These are phyloP conservation scores for Turnera subulata DNA, from an alignment of 345 rosid genomes.

Conservation along the genomic window DNA sequence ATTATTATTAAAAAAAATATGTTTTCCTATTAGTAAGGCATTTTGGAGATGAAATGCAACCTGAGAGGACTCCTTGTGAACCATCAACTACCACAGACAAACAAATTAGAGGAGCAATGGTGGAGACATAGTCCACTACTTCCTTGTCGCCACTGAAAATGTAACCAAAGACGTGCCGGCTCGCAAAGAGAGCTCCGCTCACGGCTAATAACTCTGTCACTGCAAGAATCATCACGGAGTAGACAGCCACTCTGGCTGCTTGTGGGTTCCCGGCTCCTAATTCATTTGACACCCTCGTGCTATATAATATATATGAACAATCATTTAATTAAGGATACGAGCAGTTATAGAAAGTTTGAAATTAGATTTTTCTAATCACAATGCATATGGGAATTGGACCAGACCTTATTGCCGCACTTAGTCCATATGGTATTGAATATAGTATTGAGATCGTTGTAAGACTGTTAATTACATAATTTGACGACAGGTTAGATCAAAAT, in stretches of 20 bases:
- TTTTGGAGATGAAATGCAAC: slow-evolving; percentile 22
- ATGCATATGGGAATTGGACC: neutral
- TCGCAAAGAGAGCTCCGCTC: slow-evolving; percentile 38
- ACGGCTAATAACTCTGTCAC: slow-evolving; percentile 31
- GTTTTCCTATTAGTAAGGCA: neutral
- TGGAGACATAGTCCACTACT: slow-evolving; percentile 60
- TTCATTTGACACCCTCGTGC: slow-evolving; percentile 86
- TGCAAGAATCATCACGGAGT: slow-evolving; percentile 35
- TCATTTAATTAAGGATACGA: neutral
- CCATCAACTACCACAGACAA: slow-evolving; percentile 54
- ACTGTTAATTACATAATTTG: neutral
- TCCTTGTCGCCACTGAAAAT: slow-evolving; percentile 62
- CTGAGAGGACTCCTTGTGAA: slow-evolving; percentile 66
- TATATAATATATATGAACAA: slow-evolving; percentile 5
- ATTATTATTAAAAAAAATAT: too few species aligned
- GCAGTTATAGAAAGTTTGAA: too few species aligned
- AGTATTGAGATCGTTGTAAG: slow-evolving; percentile 21
- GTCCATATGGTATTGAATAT: slow-evolving; percentile 20
- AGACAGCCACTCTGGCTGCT: slow-evolving; percentile 45
- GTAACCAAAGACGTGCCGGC: slow-evolving; percentile 53
- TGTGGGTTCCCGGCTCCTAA: slow-evolving; percentile 67
- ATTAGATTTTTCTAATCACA: too few species aligned
- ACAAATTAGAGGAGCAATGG: slow-evolving; percentile 63
- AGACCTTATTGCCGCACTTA: slow-evolving; percentile 22
- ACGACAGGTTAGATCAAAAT: neutral